phyloP scores from a whole-genome alignment of 2,329 filamentous ascomycete genomes.

The Colletotrichum australisinense region DNA sequence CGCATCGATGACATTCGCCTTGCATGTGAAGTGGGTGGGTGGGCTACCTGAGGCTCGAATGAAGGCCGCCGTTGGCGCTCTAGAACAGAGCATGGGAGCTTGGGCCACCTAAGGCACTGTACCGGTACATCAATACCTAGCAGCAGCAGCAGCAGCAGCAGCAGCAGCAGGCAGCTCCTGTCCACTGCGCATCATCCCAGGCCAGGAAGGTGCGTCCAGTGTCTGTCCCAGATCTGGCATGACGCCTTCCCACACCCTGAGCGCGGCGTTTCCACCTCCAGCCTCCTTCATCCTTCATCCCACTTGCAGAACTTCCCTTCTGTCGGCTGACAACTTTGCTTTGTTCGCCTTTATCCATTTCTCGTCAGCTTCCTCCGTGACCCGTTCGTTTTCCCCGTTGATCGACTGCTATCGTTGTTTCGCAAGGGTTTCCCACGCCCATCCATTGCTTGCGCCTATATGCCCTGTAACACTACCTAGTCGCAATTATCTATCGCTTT shows the following conservation, averaged over 20 bases:
- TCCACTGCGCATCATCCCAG: slow-evolving; percentile 14
- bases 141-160: not conserved
- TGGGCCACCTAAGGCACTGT: slow-evolving; percentile 36
- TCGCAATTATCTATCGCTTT: not conserved
- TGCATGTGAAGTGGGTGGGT: not conserved
- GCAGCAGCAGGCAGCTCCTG: not conserved
- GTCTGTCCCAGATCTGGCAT: slow-evolving; percentile 13
- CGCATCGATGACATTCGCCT: slow-evolving; percentile 21
- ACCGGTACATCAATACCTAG: not conserved
- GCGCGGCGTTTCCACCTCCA: slow-evolving; percentile 8
- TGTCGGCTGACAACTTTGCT: not conserved
- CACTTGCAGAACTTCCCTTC: not conserved
- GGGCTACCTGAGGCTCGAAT: not conserved
- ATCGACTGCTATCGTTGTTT: not conserved
- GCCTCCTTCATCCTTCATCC: slow-evolving; percentile 1
- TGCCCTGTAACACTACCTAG: not conserved
- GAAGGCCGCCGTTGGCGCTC: slow-evolving; percentile 10
- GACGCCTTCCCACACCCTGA: slow-evolving; percentile 19
- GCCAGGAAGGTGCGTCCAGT: not conserved
- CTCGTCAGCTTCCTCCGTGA: not conserved
- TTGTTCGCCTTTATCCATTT: not conserved
- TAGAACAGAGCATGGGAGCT: slow-evolving; percentile 48
- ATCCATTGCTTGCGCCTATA: not conserved
- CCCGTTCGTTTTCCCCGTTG: not conserved
- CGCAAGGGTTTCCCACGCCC: not conserved